Conservation (phyloP, 371 early-diverging fungal species). For the Neoconidiobolus thromboides region DNA sequence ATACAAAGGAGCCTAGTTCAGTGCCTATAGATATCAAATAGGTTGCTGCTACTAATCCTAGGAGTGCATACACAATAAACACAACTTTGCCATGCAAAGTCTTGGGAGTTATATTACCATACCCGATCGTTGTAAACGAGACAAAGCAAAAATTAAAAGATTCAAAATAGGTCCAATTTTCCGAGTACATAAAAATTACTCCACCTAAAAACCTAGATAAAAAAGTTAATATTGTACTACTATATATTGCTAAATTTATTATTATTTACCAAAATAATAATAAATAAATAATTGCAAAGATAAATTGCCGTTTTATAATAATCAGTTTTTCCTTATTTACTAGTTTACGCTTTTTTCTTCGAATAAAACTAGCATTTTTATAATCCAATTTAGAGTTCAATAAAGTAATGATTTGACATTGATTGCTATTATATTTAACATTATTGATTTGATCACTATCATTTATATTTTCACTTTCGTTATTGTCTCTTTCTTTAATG, state of each 20-base stretch:
- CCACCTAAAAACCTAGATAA: conserved; percentile 4
- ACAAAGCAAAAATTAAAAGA: conserved; percentile 7
- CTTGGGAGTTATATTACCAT: conserved; percentile 3
- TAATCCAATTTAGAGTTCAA: too few relatives aligned
- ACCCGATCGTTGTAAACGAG: conserved; percentile 7
- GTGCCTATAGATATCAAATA: conserved; percentile 6
- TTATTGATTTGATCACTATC: too few relatives aligned
- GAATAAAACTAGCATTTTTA: too few relatives aligned
- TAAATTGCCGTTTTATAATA: too few relatives aligned
- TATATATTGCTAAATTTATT: too few relatives aligned
- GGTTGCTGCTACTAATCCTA: conserved; percentile 1
- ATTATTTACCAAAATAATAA: conserved; percentile 5
- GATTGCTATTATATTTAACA: too few relatives aligned
- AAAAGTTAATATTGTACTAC: background rate
- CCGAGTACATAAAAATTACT: background rate
- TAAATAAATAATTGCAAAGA: background rate
- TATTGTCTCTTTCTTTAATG: too few relatives aligned
- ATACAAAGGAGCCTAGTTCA: background rate
- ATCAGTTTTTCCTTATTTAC: too few relatives aligned
- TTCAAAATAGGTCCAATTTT: conserved; percentile 6
- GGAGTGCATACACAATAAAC: conserved; percentile 2
- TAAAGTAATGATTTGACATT: too few relatives aligned
- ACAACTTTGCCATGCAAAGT: background rate
- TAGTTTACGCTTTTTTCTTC: too few relatives aligned
- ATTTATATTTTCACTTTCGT: too few relatives aligned